Evolutionary conservation across 768 basidiomycete genomes (phyloP), one percentile per base, ranked within the genome.

Genomic region (Lactifluus subvellereus): DNA sequence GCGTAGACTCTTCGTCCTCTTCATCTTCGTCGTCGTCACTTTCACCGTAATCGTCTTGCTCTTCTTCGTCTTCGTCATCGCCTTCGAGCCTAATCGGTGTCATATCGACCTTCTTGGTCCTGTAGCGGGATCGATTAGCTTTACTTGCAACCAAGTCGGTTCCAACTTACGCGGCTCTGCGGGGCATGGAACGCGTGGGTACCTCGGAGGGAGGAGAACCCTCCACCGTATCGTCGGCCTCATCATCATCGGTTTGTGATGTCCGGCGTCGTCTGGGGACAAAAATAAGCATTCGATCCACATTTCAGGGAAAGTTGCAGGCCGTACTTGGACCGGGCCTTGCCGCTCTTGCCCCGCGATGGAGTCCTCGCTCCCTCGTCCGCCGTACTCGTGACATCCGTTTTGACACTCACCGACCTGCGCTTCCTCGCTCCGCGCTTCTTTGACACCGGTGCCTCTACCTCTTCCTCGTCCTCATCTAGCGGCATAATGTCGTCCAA

Each of bases 401-500:
- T 87, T 13, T 75, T 70, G 45, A 85, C 74, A 58, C 87, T 88
- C 57, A 78, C 78, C 1, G 87, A 87, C 50, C 87, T 78, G 65
- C 88, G 75, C 70, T 83, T 72, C 75, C 80, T 66, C 67, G 65
- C 77, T 54, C 74, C 79, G 60, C 73, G 75, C 38, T 74, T 76
- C 66, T 71, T 77, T 18, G 79, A 76, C 45, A 22, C 8, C 10
- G 57, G 48, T 11, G 71, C 59, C 22, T 78, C 77, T 6, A 75
- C 64, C 18, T 77, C 74, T 45, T 75, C 71, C 14, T 86, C 85
- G 8, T 80, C 82, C 6, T 85, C 86, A n/a, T 84, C 85, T 47
- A 84, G 73, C 2, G 88, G 85, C 47, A 88, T 78, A 48, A 91
- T 82, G 10, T 84, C 82, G 66, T 91, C 89, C 71, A 91, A 68